Percentiles rank a stretch among this genome's conserved stretches.
phyloP scores from a whole-genome alignment of 2,329 filamentous ascomycete species.

The Sporothrix euskadiensis region DNA sequence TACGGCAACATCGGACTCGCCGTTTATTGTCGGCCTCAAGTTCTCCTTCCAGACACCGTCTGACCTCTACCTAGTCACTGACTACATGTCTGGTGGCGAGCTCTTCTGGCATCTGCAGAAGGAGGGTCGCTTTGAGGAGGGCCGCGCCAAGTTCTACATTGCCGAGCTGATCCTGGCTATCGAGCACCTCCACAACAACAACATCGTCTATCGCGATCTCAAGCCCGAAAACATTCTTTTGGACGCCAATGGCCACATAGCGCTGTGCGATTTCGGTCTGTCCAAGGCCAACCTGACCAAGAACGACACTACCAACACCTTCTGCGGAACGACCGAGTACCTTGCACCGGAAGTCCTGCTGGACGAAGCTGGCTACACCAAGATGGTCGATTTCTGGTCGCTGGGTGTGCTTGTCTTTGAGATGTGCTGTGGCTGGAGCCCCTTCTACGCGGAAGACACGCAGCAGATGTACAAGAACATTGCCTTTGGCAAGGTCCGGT shows the following conservation, averaged over 20 bases:
- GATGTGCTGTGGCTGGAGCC: conserved; percentile 99
- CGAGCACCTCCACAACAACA: conserved; percentile 91
- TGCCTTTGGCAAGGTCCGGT: conserved; percentile 96
- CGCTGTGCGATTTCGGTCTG: conserved; percentile 93
- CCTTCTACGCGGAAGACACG: conserved; percentile 97
- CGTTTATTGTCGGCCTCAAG: conserved; percentile 96
- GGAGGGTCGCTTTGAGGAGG: conserved; percentile 92
- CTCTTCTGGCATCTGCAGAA: conserved; percentile 99
- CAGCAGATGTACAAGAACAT: conserved; percentile 99
- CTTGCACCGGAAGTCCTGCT: conserved; percentile 91
- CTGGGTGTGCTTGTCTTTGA: conserved; percentile 96
- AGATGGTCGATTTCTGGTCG: conserved; percentile 99
- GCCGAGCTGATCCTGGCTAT: conserved; percentile 94
- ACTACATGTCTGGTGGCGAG: conserved; percentile 99
- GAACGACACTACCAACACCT: conserved; percentile 97
- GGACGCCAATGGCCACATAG: conserved; percentile 96
- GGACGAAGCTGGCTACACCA: conserved; percentile 96
- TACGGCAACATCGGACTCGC: conserved; percentile 91
- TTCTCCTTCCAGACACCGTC: conserved; percentile 98
- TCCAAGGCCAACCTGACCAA: conserved; percentile 97
- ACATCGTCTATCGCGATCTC: conserved; percentile 95
- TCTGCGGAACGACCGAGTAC: conserved; percentile 98
- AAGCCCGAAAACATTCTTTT: conserved; percentile 98
- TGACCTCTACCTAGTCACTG: conserved; percentile 95
- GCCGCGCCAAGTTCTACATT: conserved; percentile 96